These are phyloP conservation scores for Collybia mongolica DNA, from an alignment of 768 basidiomycete genomes.

Conservation along the genomic window DNA sequence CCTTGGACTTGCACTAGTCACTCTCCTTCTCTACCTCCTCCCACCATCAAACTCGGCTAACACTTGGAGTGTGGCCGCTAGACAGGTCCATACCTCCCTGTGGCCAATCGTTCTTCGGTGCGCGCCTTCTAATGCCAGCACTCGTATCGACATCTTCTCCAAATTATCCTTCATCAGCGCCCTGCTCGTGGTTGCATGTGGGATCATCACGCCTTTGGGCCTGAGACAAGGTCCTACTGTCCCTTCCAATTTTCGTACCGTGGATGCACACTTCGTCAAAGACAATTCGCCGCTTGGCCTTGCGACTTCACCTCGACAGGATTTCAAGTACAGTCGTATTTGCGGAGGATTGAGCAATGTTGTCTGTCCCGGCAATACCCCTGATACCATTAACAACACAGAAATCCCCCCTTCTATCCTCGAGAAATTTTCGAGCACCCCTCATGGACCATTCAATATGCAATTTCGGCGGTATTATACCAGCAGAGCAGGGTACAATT, in stretches of 20 bases:
- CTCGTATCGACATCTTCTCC: conserved; percentile 11
- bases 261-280: conserved; percentile 10
- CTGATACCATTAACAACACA: conserved; percentile 9
- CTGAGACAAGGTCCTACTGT: conserved; percentile 13
- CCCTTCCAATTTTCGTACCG: not conserved
- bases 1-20: conserved; percentile 17
- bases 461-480: conserved; percentile 18
- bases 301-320: not conserved
- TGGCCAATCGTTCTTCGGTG: conserved; percentile 17
- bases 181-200: conserved; percentile 15
- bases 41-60: conserved; percentile 15
- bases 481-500: conserved; percentile 9
- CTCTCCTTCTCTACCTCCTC: conserved; percentile 16
- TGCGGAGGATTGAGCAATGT: conserved; percentile 11
- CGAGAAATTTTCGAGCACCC: conserved; percentile 16
- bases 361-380: conserved; percentile 15
- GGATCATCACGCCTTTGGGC: conserved; percentile 19
- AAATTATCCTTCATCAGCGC: conserved; percentile 12
- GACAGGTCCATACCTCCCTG: conserved; percentile 16
- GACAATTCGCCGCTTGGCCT: conserved; percentile 16
- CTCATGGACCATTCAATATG: conserved; percentile 19
- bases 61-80: conserved; percentile 19
- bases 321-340: conserved; percentile 14
- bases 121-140: not conserved
- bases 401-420: conserved; percentile 12